These are phyloP conservation scores for Phlebopus sp. DNA, from an alignment of 1,284 basidiomycete genomes.

Conservation along the genomic window DNA sequence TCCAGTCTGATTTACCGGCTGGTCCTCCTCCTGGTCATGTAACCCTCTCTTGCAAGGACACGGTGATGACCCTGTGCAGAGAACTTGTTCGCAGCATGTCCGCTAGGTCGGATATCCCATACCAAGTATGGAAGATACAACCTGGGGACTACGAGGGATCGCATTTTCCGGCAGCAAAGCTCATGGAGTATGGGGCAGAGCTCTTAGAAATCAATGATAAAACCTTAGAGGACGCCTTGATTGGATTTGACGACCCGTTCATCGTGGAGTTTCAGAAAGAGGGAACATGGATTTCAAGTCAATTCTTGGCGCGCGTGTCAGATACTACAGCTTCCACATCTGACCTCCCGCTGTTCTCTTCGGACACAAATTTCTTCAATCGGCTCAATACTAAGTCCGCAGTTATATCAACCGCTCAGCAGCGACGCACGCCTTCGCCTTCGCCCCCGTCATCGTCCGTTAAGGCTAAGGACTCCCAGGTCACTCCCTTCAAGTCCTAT, in stretches of 20 bases:
- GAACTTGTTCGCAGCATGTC: slow-evolving; percentile 38
- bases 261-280: slow-evolving; percentile 60
- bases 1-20: slow-evolving; percentile 21
- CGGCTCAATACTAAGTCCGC: slow-evolving; percentile 34
- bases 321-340: slow-evolving; percentile 14
- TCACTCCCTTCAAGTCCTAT: slow-evolving; percentile 26
- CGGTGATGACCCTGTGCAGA: slow-evolving; percentile 40
- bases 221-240: slow-evolving; percentile 56
- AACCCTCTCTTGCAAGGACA: slow-evolving; percentile 52
- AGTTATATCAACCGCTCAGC: slow-evolving; percentile 24
- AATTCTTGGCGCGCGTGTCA: slow-evolving; percentile 9
- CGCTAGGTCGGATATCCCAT: slow-evolving; percentile 33
- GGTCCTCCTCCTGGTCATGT: slow-evolving; percentile 33
- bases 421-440: slow-evolving; percentile 26
- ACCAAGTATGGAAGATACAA: slow-evolving; percentile 60
- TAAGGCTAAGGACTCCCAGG: slow-evolving; percentile 25
- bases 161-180: slow-evolving; percentile 38
- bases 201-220: slow-evolving; percentile 38
- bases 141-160: slow-evolving; percentile 38
- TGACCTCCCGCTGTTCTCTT: slow-evolving; percentile 48
- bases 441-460: slow-evolving; percentile 26
- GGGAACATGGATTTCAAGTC: slow-evolving; percentile 50
- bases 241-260: slow-evolving; percentile 60
- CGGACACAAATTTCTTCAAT: slow-evolving; percentile 56
- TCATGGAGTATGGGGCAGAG: slow-evolving; percentile 38